These are phyloP conservation scores for Acer saccharum DNA, from an alignment of 345 rosid species.

Conservation along the genomic window DNA sequence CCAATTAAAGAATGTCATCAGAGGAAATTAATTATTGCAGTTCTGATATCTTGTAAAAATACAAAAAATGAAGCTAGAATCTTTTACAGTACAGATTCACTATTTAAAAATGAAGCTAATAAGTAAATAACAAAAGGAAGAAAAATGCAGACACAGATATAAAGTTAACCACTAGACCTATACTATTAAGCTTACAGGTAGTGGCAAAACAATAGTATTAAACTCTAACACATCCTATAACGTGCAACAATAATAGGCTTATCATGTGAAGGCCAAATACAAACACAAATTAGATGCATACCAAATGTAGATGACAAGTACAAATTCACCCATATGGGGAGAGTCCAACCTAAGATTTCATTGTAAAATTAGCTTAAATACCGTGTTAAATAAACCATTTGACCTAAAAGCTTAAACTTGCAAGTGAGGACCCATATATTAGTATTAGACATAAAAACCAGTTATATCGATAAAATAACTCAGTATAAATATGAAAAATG, in stretches of 20 bases:
- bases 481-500: background rate
- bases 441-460: background rate
- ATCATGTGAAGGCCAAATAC: background rate
- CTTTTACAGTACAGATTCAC: background rate
- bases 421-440: background rate
- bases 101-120: background rate
- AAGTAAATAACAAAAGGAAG: background rate
- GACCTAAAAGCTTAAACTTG: background rate
- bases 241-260: background rate
- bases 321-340: background rate
- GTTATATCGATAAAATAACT: background rate
- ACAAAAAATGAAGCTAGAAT: background rate
- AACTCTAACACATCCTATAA: background rate
- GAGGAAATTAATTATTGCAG: background rate
- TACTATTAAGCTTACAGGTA: background rate
- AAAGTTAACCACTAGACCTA: background rate
- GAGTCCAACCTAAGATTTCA: background rate
- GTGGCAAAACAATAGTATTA: background rate
- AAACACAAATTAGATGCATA: background rate
- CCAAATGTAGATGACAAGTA: background rate
- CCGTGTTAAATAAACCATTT: background rate
- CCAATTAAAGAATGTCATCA: slow-evolving; percentile 16
- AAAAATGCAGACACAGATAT: background rate
- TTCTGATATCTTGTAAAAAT: background rate
- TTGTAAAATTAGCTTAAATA: background rate